These are phyloP conservation scores for Lachancea sp. DNA, from an alignment of 805 yeast genomes.

Conservation along the genomic window DNA sequence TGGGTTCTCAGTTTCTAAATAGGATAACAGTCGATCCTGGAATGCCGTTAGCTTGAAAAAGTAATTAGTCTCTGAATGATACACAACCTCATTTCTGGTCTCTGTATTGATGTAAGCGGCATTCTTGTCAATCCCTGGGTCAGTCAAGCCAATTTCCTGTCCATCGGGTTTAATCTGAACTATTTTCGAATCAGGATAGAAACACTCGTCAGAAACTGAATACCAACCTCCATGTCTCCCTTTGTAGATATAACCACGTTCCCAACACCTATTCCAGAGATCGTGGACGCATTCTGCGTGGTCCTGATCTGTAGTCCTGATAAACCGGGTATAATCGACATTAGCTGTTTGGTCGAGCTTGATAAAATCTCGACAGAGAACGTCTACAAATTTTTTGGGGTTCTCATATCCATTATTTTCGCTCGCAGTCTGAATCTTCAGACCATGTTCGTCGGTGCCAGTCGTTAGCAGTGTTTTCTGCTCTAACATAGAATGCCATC, in stretches of 20 bases:
- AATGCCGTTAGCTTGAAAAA: slow-evolving; percentile 71
- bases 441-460: slow-evolving; percentile 96
- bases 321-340: slow-evolving; percentile 66
- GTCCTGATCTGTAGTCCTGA: slow-evolving; percentile 83
- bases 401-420: slow-evolving; percentile 38
- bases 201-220: slow-evolving; percentile 88
- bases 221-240: slow-evolving; percentile 94
- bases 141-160: slow-evolving; percentile 33
- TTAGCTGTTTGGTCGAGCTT: slow-evolving; percentile 51
- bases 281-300: slow-evolving; percentile 58
- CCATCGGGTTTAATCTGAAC: slow-evolving; percentile 34
- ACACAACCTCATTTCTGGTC: slow-evolving; percentile 67
- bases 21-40: slow-evolving; percentile 45
- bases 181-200: slow-evolving; percentile 78
- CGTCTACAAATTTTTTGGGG: slow-evolving; percentile 70
- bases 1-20: slow-evolving; percentile 41
- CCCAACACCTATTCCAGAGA: slow-evolving; percentile 60
- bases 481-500: slow-evolving; percentile 57
- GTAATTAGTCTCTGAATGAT: slow-evolving; percentile 77
- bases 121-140: slow-evolving; percentile 21
- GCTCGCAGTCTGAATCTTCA: slow-evolving; percentile 88
- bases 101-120: slow-evolving; percentile 43
- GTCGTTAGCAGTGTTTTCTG: slow-evolving; percentile 59
- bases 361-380: slow-evolving; percentile 56
- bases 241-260: slow-evolving; percentile 64